Base-by-base conservation (phyloP, 192 early-diverging fungal species). In the Umbelopsis sp. region DNA sequence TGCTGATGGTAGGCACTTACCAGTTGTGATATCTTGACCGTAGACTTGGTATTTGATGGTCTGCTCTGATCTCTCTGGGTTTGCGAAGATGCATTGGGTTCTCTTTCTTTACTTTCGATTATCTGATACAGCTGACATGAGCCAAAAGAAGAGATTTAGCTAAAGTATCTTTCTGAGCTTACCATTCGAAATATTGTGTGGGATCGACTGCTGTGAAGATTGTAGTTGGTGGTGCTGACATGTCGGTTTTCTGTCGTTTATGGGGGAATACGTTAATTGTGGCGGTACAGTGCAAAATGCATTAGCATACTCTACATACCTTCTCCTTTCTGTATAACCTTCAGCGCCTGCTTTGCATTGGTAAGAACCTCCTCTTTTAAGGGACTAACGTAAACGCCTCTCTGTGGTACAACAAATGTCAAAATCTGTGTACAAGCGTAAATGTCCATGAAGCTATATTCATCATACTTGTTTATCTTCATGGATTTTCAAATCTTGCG, bases 141-240 rank as follows among this genome's bases (percentile, higher is more conserved):
- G 74, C 17, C 32, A 26, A 1, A 45, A 66, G 14, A 14, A 20
- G n/a, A 50, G 25, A 22, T 2, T 49, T 5, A 49, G n/a, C 17
- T n/a, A 2, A 2, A 2, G 14, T 17, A 17, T n/a, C 6, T 49
- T n/a, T 16, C 43, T n/a, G n/a, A 44, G 20, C 77, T 72, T 17
- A 91, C 87, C 82, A 98, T 95, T 71, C 93, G 92, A 69, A 99
- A 97, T 29, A 99, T 93, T 7, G 98, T 97, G 77, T 99, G 97
- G 26, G 95, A 97, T 74, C 97, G 85, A 71, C 91, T 93, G 66
- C 91, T 93, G 56, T 92, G 86, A 65, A 95, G 89, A 80, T 99
- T 99, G 79, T 93, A 95, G 73, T 98, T 90, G 0, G 98, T 99
- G 2, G 91, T 89, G 25, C 95, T 93, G 56, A 96, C 87, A 67